Base-by-base conservation (phyloP, 192 early-diverging fungal species). In the Backusella tarrabulga region DNA sequence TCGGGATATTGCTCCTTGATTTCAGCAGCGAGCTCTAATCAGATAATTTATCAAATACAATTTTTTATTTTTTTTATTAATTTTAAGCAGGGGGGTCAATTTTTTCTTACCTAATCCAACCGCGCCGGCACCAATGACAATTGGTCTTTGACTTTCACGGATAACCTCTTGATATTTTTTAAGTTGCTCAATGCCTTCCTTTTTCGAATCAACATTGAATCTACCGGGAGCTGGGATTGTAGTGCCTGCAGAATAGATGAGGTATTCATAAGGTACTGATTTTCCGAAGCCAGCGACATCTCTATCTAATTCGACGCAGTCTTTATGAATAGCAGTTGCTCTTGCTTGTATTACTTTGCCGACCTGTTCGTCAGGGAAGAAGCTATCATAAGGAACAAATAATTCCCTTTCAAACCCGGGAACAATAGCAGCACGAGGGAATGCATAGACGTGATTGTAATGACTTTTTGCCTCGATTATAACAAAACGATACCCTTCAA, bases 121-220 rank as follows among this genome's bases (percentile, higher is more conserved):
- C 17, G 92, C 90, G 17, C 94, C 94, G 34, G 90, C 94, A 41
- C 94, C 94, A 52, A 91, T 88, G 5, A 95, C 79, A 17, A 94
- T 46, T 23, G 93, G 83, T 42, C 85, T 88, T 50, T 87, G 82
- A 11, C 91, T 85, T 40, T 81, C 72, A 34, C 80, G 79, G 73
- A 95, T 90, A 74, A 88, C 86, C 12, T 86, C 80, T 44, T 89
- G 88, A 12, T 77, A 87, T 14, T 78, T 69, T 34, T 83, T 80
- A 35, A 90, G 44, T n/a, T 70, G 44, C 14, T 46, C 75, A 29
- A 88, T 75, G 1, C 84, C 86, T 54, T 72, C 83, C 17, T 38
- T 71, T 71, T 90, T 89, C 15, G 88, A 79, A 42, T 81, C 67
- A 34, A 73, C 81, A 35, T 84, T 75, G 23, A 87, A 56, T 42